phyloP scores from a whole-genome alignment of 2,329 filamentous ascomycete genomes.

The Pseudogymnoascus sp. region DNA sequence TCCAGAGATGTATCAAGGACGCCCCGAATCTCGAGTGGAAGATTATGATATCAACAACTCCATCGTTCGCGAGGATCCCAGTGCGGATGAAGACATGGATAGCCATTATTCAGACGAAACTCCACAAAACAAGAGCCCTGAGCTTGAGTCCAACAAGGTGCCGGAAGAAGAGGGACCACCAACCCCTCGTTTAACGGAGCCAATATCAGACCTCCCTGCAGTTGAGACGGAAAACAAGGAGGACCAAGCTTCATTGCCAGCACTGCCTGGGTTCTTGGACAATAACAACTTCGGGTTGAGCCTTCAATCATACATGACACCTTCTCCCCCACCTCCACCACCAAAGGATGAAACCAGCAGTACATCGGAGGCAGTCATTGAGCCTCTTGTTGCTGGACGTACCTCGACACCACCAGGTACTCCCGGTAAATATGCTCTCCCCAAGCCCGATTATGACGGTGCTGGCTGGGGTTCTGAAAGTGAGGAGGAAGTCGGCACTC shows the following conservation, averaged over 20 bases:
- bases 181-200: constrained; percentile 42
- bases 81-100: constrained; percentile 22
- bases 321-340: constrained; percentile 28
- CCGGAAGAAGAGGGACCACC: constrained; percentile 41
- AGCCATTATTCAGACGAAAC: constrained; percentile 46
- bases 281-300: constrained; percentile 45
- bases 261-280: constrained; percentile 40
- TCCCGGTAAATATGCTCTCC: constrained; percentile 30
- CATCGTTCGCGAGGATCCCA: constrained; percentile 14
- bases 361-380: background rate
- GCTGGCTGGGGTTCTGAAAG: constrained; percentile 51
- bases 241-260: constrained; percentile 8
- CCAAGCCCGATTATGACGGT: constrained; percentile 57
- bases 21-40: constrained; percentile 38
- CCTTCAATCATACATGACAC: constrained; percentile 45
- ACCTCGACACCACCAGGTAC: constrained; percentile 16
- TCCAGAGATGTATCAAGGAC: constrained; percentile 52
- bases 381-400: constrained; percentile 5
- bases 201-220: constrained; percentile 21
- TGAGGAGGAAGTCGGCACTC: constrained; percentile 59
- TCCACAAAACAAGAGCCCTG: constrained; percentile 17
- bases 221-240: constrained; percentile 14
- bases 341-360: background rate
- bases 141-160: constrained; percentile 18
- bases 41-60: constrained; percentile 48